Evolutionary conservation across 768 basidiomycete species (phyloP).

Genomic region (Suillus placidus): DNA sequence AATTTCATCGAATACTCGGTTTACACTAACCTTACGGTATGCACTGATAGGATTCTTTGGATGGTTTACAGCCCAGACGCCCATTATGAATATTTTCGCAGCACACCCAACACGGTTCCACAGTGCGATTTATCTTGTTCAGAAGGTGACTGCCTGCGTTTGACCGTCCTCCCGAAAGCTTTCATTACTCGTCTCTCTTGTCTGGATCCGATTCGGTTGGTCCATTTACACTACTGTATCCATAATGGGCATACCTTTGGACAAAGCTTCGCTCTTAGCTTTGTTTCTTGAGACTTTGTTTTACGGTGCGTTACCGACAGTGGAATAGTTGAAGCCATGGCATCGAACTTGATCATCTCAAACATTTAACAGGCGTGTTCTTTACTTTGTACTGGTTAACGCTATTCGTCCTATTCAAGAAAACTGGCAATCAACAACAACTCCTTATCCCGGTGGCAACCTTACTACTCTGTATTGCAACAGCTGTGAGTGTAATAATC

Average conservation of each 20-base stretch:
- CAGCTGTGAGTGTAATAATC: background rate
- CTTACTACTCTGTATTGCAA: background rate
- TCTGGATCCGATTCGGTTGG: background rate
- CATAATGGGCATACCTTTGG: slow-evolving; percentile 1
- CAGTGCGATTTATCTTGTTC: background rate
- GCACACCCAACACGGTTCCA: background rate
- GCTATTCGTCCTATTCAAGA: background rate
- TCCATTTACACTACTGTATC: background rate
- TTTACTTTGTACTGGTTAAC: slow-evolving; percentile 2
- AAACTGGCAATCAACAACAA: slow-evolving; percentile 1
- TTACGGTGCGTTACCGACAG: background rate
- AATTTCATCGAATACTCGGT: background rate
- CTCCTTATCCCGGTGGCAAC: background rate
- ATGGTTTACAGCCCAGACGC: background rate
- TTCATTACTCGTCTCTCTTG: background rate
- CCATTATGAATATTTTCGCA: background rate
- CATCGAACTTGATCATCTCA: background rate
- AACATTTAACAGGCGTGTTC: background rate
- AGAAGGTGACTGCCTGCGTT: background rate
- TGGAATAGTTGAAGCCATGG: background rate
- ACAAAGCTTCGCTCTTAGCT: background rate
- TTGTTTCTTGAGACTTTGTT: background rate
- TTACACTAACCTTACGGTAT: background rate
- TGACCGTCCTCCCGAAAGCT: no score
- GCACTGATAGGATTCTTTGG: background rate